Percentiles rank a stretch among this genome's conserved stretches.
These are phyloP conservation scores for Oryza glaberrima DNA, from an alignment of 176 grass and related monocot genomes.

Conservation along the genomic window DNA sequence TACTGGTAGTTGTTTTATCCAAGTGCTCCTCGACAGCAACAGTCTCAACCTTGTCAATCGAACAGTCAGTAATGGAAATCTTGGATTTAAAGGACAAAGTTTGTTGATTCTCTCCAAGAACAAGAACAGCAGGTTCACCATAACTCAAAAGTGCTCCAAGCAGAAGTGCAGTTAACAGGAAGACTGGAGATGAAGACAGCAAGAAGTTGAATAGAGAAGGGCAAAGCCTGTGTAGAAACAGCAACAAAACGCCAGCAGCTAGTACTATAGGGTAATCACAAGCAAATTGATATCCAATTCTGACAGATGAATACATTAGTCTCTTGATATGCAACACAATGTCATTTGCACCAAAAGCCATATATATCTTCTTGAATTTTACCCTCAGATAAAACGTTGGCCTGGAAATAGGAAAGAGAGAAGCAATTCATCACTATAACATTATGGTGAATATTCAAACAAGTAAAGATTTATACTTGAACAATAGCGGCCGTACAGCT, in stretches of 20 bases:
- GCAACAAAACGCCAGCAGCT: slow-evolving; percentile 32
- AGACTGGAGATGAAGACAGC: slow-evolving; percentile 52
- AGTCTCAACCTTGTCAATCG: slow-evolving; percentile 4
- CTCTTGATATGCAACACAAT: slow-evolving; percentile 37
- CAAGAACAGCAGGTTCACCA: slow-evolving; percentile 43
- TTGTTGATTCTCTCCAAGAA: slow-evolving; percentile 9
- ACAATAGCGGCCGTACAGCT: no score
- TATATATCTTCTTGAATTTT: slow-evolving; percentile 33
- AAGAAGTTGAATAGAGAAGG: slow-evolving; percentile 35
- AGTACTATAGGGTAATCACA: slow-evolving; percentile 44
- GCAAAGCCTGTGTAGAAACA: slow-evolving; percentile 45
- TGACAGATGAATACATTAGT: slow-evolving; percentile 36
- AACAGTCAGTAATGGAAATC: background rate
- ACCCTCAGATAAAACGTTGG: background rate
- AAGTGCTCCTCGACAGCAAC: background rate
- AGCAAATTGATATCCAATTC: slow-evolving; percentile 43
- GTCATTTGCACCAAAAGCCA: slow-evolving; percentile 43
- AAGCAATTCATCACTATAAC: slow-evolving; percentile 19
- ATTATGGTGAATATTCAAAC: background rate
- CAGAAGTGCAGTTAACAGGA: slow-evolving; percentile 61
- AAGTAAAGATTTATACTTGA: background rate
- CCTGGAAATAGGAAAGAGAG: slow-evolving; percentile 13
- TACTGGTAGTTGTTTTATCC: background rate
- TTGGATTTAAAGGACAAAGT: slow-evolving; percentile 6
- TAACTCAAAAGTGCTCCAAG: slow-evolving; percentile 63